Base-by-base conservation (phyloP, 2,329 filamentous ascomycete species). In the Stagonosporopsis vannaccii region DNA sequence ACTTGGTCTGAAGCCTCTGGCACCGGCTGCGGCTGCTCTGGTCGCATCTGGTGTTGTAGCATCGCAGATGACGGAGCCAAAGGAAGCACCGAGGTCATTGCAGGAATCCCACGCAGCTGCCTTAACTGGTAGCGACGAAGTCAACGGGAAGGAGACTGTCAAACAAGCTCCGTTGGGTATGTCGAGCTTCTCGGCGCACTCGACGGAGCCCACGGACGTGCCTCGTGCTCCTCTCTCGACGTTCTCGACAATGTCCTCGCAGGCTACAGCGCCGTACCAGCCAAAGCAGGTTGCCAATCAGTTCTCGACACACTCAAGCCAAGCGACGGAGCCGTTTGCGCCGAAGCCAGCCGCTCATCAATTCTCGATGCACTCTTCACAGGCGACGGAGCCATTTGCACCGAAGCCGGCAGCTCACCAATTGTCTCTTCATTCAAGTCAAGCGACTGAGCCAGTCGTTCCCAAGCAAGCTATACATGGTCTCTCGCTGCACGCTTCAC, bases 171-270 rank as follows among this genome's bases (percentile, higher is more conserved):
- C 59, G 22, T 32, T 70, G 49, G 58, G 60, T 20, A 40, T 71
- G 52, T 76, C 74, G n/a, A 51, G 51, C 7, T 45, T 75, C 23
- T 65, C 63, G 22, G 55, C 62, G 43, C 71, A 70, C 51, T 61
- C 65, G 12, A 71, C 69, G 12, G 68, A 63, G 33, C 73, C 73
- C 11, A 53, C 57, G 6, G 59, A 62, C 19, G 40, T 58, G n/a
- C 58, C 61, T 32, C 60, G 56, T 41, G 58, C 60, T 26, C 44
- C 54, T 5, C 56, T 60, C 15, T 60, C 66, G 7, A 56, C 65
- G 8, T 63, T 68, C 11, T 72, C 70, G n/a, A 36, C 50, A 19
- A 56, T 65, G 50, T 66, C 62, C 11, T 56, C 63, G 11, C 65
- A 71, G 44, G 56, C 58, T 25, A 73, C 67, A 22, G 74, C 75